Evolutionary conservation across 176 grass and related monocot genomes (phyloP).

Genomic region (Zizania latifolia): DNA sequence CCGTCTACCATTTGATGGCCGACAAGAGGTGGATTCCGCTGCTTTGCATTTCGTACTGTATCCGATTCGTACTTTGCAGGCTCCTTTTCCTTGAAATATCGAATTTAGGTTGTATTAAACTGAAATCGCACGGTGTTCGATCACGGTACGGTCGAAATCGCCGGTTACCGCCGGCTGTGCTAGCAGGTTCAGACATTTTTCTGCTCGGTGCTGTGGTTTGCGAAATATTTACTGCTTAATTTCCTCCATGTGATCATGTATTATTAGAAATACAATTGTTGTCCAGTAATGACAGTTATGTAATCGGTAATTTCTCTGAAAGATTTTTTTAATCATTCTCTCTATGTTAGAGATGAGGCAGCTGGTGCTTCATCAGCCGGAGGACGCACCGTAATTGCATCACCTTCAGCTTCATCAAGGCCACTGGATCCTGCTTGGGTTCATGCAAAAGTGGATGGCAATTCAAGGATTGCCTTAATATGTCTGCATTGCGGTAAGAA

Average conservation of each 20-base stretch:
- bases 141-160: background rate
- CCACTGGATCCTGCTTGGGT: slow-evolving; percentile 49
- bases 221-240: background rate
- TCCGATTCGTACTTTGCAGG: background rate
- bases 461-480: slow-evolving; percentile 31
- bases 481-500: slow-evolving; percentile 53
- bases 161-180: slow-evolving; percentile 11
- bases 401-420: slow-evolving; percentile 15
- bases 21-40: background rate
- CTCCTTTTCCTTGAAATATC: background rate
- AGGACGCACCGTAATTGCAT: slow-evolving; percentile 22
- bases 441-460: slow-evolving; percentile 33
- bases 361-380: background rate
- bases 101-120: background rate
- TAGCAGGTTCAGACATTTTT: background rate
- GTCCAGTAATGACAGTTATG: background rate
- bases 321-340: background rate
- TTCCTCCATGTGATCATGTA: background rate
- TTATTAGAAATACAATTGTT: background rate
- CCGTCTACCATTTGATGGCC: background rate
- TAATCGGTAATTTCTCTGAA: background rate
- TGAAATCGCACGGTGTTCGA: slow-evolving; percentile 24
- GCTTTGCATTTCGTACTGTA: background rate
- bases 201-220: background rate
- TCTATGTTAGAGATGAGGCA: background rate